Conservation (phyloP, 345 rosid species). For the Populus alba region DNA sequence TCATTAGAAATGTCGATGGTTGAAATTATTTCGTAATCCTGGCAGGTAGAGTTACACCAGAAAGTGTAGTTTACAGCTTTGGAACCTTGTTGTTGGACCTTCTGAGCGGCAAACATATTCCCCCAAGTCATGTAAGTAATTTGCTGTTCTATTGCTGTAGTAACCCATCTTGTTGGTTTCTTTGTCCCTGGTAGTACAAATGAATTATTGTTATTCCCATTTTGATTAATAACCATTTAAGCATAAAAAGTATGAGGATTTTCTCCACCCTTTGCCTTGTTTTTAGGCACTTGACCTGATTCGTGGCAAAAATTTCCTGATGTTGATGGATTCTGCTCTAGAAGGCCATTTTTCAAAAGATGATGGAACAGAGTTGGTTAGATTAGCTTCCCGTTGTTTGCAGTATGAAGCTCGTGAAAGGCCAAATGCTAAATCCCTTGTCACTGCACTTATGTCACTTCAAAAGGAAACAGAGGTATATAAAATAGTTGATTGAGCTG, state of each 20-base stretch:
- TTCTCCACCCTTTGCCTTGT: neutral
- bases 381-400: constrained; percentile 86
- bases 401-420: constrained; percentile 92
- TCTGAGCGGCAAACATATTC: constrained; percentile 95
- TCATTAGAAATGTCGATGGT: neutral
- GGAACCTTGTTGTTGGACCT: constrained; percentile 95
- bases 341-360: constrained; percentile 94
- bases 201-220: neutral
- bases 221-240: neutral
- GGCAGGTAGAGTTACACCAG: constrained; percentile 86
- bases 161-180: neutral
- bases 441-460: constrained; percentile 61
- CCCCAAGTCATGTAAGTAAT: constrained; percentile 87
- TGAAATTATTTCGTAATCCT: neutral
- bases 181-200: neutral
- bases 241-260: neutral
- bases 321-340: constrained; percentile 95
- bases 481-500: neutral
- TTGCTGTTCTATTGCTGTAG: neutral
- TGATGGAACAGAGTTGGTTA: constrained; percentile 84
- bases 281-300: constrained; percentile 91
- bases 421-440: constrained; percentile 84
- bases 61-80: constrained; percentile 94
- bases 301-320: constrained; percentile 79
- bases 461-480: constrained; percentile 81